These are phyloP conservation scores for Tanacetum coccineum DNA, from an alignment of 129 eudicot species.

Conservation along the genomic window DNA sequence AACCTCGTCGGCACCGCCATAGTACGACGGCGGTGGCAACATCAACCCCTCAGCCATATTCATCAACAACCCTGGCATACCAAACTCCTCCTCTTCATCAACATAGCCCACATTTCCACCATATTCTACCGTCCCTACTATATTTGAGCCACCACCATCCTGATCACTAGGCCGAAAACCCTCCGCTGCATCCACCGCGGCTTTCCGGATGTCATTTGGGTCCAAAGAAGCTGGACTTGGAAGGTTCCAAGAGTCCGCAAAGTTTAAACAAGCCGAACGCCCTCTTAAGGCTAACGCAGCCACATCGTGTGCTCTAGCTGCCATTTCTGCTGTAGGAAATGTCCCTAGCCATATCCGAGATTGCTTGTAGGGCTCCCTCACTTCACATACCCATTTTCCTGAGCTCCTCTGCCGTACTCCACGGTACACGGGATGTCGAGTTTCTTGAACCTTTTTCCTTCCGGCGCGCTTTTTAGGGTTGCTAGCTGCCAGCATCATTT, in stretches of 20 bases:
- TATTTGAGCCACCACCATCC: constrained; percentile 7
- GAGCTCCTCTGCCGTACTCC: constrained; percentile 75
- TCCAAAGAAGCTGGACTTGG: constrained; percentile 54
- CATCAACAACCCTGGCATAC: constrained; percentile 64
- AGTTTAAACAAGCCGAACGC: constrained; percentile 65
- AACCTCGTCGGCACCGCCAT: constrained; percentile 34
- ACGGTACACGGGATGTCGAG: constrained; percentile 85
- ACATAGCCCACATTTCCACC: constrained; percentile 24
- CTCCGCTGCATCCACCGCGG: constrained; percentile 86
- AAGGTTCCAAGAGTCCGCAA: constrained; percentile 81
- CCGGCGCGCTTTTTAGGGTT: constrained; percentile 78
- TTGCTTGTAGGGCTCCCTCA: constrained; percentile 76
- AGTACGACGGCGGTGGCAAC: constrained; percentile 56
- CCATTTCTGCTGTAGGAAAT: constrained; percentile 78
- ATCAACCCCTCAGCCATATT: constrained; percentile 76
- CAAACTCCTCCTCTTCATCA: constrained; percentile 68
- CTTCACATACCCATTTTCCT: constrained; percentile 90
- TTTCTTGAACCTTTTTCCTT: constrained; percentile 71
- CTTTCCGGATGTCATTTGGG: constrained; percentile 66
- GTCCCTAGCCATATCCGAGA: constrained; percentile 86
- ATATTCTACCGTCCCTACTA: neutral
- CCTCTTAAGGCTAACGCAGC: constrained; percentile 77
- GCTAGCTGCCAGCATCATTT: constrained; percentile 49
- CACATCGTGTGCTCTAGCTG: constrained; percentile 91
- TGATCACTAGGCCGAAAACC: constrained; percentile 37